These are phyloP conservation scores for Quercus dentata DNA, from an alignment of 306 rosid species.

Conservation along the genomic window DNA sequence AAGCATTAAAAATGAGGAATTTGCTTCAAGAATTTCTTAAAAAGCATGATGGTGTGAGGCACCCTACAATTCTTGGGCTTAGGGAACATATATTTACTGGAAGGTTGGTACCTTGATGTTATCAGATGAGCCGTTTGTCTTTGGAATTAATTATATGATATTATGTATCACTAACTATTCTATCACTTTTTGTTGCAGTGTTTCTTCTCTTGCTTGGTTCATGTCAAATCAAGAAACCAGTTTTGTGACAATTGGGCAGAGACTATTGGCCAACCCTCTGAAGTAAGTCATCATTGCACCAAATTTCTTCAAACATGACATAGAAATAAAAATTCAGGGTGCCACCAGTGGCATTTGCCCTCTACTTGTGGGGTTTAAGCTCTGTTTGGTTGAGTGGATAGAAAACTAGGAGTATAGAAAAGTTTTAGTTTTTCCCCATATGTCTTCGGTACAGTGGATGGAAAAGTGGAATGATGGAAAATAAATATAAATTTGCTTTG, in stretches of 20 bases:
- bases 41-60: slow-evolving; percentile 85
- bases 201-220: slow-evolving; percentile 99
- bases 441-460: no score
- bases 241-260: slow-evolving; percentile 97
- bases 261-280: slow-evolving; percentile 92
- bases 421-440: no score
- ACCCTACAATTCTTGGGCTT: slow-evolving; percentile 90
- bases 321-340: neutral
- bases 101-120: slow-evolving; percentile 41
- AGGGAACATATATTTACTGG: slow-evolving; percentile 99
- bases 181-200: slow-evolving; percentile 58
- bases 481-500: no score
- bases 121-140: neutral
- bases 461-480: no score
- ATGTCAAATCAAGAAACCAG: slow-evolving; percentile 99
- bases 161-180: slow-evolving; percentile 23
- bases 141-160: neutral
- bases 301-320: neutral
- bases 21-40: slow-evolving; percentile 87
- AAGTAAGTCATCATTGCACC: slow-evolving; percentile 50
- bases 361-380: no score
- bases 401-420: no score
- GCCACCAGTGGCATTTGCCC: no score
- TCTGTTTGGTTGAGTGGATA: no score
- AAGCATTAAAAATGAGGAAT: slow-evolving; percentile 97